Evolutionary conservation across 179 eudicot genomes (phyloP), one percentile per base, ranked within the genome.

Genomic region (Sideroxylon spinosum): DNA sequence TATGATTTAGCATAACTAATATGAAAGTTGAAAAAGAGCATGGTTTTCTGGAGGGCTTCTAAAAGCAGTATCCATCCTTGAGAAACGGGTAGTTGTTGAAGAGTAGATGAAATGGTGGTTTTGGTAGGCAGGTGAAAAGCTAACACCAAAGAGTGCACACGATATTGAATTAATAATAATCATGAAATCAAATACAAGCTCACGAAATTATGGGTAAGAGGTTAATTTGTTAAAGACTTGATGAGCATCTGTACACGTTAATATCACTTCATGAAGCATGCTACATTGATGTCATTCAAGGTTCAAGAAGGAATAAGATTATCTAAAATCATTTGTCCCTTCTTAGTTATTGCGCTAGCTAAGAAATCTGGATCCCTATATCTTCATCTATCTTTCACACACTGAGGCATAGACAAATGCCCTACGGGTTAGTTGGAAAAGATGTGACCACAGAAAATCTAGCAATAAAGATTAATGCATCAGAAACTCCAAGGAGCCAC

Each of bases 241-340:
- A 76, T 76, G 79, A 28, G 50, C 28, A 60, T 63, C 59, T 69
- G 78, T 23, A 44, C 78, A 74, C 14, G 22, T 53, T 74, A 19
- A 67, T 74, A 74, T 56, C 78, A 73, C 55, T 76, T 76, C 76
- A 81, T 81, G 76, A 76, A 37, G 44, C 44, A 76, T 69, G 71
- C 48, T 67, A 76, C 75, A 62, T 68, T 61, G 84, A 76, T 67
- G 82, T 73, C 82, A 81, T 79, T 67, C 76, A 78, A 71, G 77
- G 78, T 81, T 79, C 82, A 74, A 74, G 16, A 73, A 69, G 62
- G 77, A 62, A 79, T 70, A 61, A 76, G 82, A 82, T 84, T 81
- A 75, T 84, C 77, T 79, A 66, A 83, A 80, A 75, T 50, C 75
- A 75, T 85, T 85, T 85, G 85, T 85, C 87, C 84, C 76, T 82